These are phyloP conservation scores for Powellomyces hirtus DNA, from an alignment of 192 early-diverging fungal genomes.

Conservation along the genomic window DNA sequence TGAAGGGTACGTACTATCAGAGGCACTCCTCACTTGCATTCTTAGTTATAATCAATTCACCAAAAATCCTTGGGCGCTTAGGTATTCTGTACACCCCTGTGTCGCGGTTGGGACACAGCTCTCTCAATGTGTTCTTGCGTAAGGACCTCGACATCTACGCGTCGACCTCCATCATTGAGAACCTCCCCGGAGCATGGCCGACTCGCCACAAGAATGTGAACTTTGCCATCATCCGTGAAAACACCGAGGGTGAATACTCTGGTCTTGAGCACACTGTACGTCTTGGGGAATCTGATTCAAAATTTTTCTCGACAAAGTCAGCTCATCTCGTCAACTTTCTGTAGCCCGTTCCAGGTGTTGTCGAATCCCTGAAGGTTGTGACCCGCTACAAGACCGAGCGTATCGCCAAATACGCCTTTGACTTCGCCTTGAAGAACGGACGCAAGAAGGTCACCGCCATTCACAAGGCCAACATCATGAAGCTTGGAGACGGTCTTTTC, in stretches of 20 bases:
- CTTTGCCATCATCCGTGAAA: constrained; percentile 99
- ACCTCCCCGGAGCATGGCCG: constrained; percentile 74
- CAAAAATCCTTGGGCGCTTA: constrained; percentile 6
- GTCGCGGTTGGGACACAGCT: constrained; percentile 80
- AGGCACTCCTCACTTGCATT: neutral
- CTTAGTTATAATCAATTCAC: too few relatives aligned
- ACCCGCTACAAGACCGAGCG: constrained; percentile 97
- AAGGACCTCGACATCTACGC: constrained; percentile 99
- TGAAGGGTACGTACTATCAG: constrained; percentile 75
- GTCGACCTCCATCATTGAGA: constrained; percentile 87
- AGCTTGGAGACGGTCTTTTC: constrained; percentile 98
- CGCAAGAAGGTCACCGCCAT: constrained; percentile 98
- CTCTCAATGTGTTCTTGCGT: constrained; percentile 95
- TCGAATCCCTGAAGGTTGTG: constrained; percentile 98
- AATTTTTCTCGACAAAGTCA: neutral
- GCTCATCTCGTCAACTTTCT: neutral
- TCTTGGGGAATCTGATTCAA: neutral
- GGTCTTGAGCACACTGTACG: constrained; percentile 91
- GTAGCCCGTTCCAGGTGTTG: constrained; percentile 92
- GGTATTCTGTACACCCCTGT: constrained; percentile 78
- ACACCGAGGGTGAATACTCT: constrained; percentile 99
- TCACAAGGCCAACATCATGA: constrained; percentile 99
- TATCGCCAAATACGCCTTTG: constrained; percentile 97
- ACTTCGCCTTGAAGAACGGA: constrained; percentile 96
- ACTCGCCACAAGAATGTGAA: constrained; percentile 92